Evolutionary conservation across 2,329 filamentous ascomycete genomes (phyloP), one percentile per base, ranked within the genome.

Genomic region (Akanthomyces lecanii): DNA sequence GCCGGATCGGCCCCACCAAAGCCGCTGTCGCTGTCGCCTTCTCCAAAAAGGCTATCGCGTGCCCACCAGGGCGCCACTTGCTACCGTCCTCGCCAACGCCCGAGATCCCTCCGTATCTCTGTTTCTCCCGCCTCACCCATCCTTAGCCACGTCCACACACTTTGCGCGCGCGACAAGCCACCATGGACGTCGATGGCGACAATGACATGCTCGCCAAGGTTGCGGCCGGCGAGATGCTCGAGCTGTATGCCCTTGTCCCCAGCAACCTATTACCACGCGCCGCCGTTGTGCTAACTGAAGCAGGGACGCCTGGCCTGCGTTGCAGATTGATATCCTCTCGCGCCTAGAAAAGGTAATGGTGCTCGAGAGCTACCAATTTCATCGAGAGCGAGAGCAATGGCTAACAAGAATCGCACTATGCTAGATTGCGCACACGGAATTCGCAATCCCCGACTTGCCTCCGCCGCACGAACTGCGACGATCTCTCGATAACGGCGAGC

Each of bases 351-450:
- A 80, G 77, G 83, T 84, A 69, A 36, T 8, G 33, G 33, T 63
- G 71, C 50, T 16, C 8, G n/a, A 42, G 10, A 5, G 25, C 6
- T 6, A 38, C 6, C 12, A 3, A 30, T 2, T 12, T n/a, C 14
- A 85, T 73, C 84, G 87, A 74, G 68, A 48, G 60, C 48, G 56
- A 74, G 23, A 21, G 10, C 23, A 30, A 25, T 53, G 30, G 45
- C 36, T 50, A 28, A 63, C 23, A 5, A 16, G 10, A 16, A 40
- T 11, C 8, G 30, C 16, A 65, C 42, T 65, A 57, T 59, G 12
- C 48, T 36, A 96, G 91, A 94, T 92, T 68, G 85, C 90, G 47
- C 84, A 85, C 74, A 82, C 86, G 72, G 87, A 89, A 59, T 97
- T 96, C 69, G 87, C 90, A 48, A 88, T 89, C 68, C 90, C 90